Evolutionary conservation across 192 early-diverging fungal genomes (phyloP).

Genomic region (Gaertneriomyces semiglobifer): DNA sequence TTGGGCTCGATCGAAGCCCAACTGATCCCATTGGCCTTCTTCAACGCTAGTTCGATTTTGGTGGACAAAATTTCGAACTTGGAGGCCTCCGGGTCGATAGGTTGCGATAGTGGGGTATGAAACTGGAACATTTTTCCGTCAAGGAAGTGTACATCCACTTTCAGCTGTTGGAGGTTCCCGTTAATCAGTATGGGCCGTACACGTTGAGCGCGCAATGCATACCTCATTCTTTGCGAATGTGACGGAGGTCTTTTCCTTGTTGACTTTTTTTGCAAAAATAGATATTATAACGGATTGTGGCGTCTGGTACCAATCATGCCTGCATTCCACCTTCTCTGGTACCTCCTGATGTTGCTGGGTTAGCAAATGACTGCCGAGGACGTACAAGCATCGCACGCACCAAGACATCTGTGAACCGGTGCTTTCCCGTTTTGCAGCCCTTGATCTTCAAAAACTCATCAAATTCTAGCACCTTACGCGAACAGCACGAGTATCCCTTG

Average conservation of each 20-base stretch:
- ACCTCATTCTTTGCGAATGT: constrained; percentile 63
- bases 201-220: background rate
- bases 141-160: constrained; percentile 73
- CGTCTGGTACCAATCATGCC: constrained; percentile 95
- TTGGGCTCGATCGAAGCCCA: constrained; percentile 78
- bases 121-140: constrained; percentile 73
- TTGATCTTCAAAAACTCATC: constrained; percentile 95
- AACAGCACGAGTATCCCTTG: constrained; percentile 97
- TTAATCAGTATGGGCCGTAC: background rate
- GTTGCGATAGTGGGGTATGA: constrained; percentile 64
- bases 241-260: constrained; percentile 67
- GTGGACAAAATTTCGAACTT: constrained; percentile 80
- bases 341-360: background rate
- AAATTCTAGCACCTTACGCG: constrained; percentile 92
- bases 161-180: constrained; percentile 36
- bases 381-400: background rate
- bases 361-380: constrained; percentile 5
- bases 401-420: constrained; percentile 72
- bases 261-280: constrained; percentile 88
- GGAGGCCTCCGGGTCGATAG: constrained; percentile 70
- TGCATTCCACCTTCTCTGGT: constrained; percentile 65
- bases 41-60: constrained; percentile 90
- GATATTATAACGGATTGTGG: constrained; percentile 77
- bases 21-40: constrained; percentile 81
- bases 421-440: constrained; percentile 86